These are phyloP conservation scores for Aspergillus pseudoglaucus DNA, from an alignment of 2,329 filamentous ascomycete species.

Conservation along the genomic window DNA sequence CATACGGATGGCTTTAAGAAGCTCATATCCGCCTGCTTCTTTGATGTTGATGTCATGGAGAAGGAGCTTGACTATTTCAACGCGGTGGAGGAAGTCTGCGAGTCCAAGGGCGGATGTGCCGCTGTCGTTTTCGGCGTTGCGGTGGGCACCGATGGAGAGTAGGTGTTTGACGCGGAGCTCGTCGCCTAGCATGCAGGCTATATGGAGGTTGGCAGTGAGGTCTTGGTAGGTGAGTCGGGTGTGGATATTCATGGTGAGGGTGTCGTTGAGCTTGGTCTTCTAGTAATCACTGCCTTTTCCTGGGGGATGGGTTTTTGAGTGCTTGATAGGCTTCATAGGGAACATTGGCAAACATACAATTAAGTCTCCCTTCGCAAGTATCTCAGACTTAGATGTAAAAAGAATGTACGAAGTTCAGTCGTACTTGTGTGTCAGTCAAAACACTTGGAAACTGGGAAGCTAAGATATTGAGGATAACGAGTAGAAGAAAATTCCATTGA, in stretches of 20 bases:
- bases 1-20: slow-evolving; percentile 6
- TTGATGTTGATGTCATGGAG: slow-evolving; percentile 3
- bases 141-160: slow-evolving; percentile 6
- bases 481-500: too few species aligned
- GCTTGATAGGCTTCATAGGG: too few species aligned
- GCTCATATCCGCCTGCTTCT: slow-evolving; percentile 2
- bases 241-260: background rate
- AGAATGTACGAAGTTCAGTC: too few species aligned
- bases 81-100: slow-evolving; percentile 5
- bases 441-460: too few species aligned
- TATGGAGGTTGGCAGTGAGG: slow-evolving; percentile 3
- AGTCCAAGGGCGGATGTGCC: slow-evolving; percentile 9
- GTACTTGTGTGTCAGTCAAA: too few species aligned
- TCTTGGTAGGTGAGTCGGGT: too few species aligned
- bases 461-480: too few species aligned
- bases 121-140: slow-evolving; percentile 1
- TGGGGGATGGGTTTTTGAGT: background rate
- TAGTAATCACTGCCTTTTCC: background rate
- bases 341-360: too few species aligned
- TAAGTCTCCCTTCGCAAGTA: too few species aligned
- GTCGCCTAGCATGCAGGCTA: slow-evolving; percentile 7
- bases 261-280: background rate
- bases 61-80: slow-evolving; percentile 6
- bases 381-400: too few species aligned
- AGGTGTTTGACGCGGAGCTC: slow-evolving; percentile 2